A percentile compares a stretch with the other conserved stretches of the same genome.
phyloP scores from a whole-genome alignment of 108 stramenopile genomes.

The Fragilariopsis cylindrus region DNA sequence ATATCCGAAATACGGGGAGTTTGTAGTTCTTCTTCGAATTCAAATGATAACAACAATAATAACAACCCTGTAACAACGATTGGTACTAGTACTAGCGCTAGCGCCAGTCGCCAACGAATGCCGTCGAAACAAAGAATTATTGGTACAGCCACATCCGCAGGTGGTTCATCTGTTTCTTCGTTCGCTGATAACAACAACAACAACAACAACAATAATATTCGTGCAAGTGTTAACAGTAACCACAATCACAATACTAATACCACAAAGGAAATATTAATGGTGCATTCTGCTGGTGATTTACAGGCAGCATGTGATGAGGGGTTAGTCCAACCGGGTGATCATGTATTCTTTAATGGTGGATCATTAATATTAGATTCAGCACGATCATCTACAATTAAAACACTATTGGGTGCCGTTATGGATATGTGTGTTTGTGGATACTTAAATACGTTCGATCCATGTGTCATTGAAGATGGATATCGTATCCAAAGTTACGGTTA shows the following conservation, averaged over 20 bases:
- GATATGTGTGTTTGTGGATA: constrained; percentile 5
- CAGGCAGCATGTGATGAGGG: constrained; percentile 78
- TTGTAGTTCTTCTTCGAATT: constrained; percentile 6
- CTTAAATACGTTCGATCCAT: constrained; percentile 51
- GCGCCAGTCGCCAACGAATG: not conserved
- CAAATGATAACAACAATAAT: not conserved
- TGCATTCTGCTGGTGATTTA: constrained; percentile 83
- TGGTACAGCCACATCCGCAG: too few species aligned
- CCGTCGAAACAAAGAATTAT: too few species aligned
- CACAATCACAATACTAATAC: constrained; percentile 29
- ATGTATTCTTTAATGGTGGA: constrained; percentile 88
- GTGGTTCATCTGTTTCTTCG: not conserved
- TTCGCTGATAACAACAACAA: not conserved
- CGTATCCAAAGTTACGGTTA: constrained; percentile 54
- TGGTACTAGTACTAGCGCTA: not conserved
- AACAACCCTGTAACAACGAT: too few species aligned
- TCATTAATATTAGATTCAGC: constrained; percentile 33
- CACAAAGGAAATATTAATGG: constrained; percentile 73
- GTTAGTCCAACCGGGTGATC: constrained; percentile 59
- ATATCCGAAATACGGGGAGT: constrained; percentile 78
- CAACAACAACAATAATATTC: not conserved
- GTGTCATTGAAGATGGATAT: constrained; percentile 55
- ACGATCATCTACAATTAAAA: not conserved
- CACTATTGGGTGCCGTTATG: constrained; percentile 57
- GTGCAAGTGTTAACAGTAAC: not conserved